These are phyloP conservation scores for Apophysomyces sp. DNA, from an alignment of 371 early-diverging fungal species.

Conservation along the genomic window DNA sequence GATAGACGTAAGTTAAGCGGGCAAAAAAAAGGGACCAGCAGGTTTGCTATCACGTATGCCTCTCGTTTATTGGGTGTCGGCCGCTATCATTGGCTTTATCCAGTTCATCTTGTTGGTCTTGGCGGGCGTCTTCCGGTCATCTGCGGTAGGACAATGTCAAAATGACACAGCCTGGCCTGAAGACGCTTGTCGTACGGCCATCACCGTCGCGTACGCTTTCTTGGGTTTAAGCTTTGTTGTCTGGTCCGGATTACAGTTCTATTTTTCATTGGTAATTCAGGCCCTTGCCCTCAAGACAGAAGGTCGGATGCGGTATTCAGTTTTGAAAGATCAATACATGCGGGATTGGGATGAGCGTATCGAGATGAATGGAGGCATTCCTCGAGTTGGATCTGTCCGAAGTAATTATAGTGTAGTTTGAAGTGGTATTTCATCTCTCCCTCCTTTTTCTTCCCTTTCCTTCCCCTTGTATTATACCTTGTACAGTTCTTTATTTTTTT, in stretches of 20 bases:
- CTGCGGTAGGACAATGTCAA: conserved; percentile 1
- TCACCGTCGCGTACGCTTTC: conserved; percentile 5
- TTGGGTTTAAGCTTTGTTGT: conserved; percentile 6
- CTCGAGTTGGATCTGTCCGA: conserved; percentile 6
- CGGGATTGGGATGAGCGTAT: conserved; percentile 11
- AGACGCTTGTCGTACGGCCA: conserved; percentile 8
- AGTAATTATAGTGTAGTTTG: conserved; percentile 6
- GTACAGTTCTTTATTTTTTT: background rate
- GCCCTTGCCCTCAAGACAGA: conserved; percentile 5
- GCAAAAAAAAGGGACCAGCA: background rate
- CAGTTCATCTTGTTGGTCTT: conserved; percentile 10
- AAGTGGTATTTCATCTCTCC: background rate
- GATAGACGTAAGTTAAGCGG: background rate
- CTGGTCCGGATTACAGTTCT: conserved; percentile 7
- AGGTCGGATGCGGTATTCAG: conserved; percentile 8
- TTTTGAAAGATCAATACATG: conserved; percentile 9
- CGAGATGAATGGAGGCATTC: conserved; percentile 2
- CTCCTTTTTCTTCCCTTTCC: background rate
- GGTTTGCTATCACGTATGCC: background rate
- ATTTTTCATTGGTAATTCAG: conserved; percentile 12
- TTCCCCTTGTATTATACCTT: background rate
- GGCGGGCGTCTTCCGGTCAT: conserved; percentile 5
- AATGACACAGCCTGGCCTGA: background rate
- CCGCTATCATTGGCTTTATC: background rate
- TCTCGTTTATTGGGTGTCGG: background rate